Evolutionary conservation across 2,329 filamentous ascomycete genomes (phyloP).

Genomic region (Chaetomiaceae sp.): DNA sequence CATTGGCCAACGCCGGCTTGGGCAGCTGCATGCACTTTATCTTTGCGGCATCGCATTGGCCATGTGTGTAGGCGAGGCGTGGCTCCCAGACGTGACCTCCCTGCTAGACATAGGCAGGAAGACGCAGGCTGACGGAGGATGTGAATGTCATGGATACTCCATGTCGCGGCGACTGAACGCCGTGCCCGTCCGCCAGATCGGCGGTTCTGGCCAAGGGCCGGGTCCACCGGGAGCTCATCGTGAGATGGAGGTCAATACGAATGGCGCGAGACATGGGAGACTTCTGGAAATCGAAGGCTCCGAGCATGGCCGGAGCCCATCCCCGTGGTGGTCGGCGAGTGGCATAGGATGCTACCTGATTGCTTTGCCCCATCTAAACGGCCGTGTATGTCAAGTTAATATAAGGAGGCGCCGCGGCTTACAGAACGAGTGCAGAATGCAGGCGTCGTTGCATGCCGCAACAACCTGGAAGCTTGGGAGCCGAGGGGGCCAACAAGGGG

Average conservation of each 20-base stretch:
- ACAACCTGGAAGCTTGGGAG: too few relatives aligned
- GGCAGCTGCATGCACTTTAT: constrained; percentile 8
- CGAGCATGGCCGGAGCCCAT: too few relatives aligned
- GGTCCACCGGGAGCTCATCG: not conserved
- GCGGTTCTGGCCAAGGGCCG: not conserved
- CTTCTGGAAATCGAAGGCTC: too few relatives aligned
- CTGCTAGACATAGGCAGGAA: not conserved
- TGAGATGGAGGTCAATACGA: too few relatives aligned
- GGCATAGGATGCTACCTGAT: not conserved
- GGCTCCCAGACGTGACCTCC: not conserved
- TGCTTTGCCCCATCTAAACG: constrained; percentile 1
- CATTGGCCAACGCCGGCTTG: not conserved
- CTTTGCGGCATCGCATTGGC: constrained; percentile 17
- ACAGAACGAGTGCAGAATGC: constrained; percentile 2
- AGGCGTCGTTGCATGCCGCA: constrained; percentile 1
- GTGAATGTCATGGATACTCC: not conserved
- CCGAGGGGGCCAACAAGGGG: too few relatives aligned
- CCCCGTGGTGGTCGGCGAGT: not conserved
- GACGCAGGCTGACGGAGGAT: not conserved
- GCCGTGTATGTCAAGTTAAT: not conserved
- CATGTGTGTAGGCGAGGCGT: not conserved
- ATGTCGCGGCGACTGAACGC: not conserved
- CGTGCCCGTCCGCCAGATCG: not conserved
- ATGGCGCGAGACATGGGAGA: too few relatives aligned
- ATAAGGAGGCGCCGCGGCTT: not conserved